phyloP scores from a whole-genome alignment of 2,329 filamentous ascomycete species.

The Tolypocladium ophioglossoides region DNA sequence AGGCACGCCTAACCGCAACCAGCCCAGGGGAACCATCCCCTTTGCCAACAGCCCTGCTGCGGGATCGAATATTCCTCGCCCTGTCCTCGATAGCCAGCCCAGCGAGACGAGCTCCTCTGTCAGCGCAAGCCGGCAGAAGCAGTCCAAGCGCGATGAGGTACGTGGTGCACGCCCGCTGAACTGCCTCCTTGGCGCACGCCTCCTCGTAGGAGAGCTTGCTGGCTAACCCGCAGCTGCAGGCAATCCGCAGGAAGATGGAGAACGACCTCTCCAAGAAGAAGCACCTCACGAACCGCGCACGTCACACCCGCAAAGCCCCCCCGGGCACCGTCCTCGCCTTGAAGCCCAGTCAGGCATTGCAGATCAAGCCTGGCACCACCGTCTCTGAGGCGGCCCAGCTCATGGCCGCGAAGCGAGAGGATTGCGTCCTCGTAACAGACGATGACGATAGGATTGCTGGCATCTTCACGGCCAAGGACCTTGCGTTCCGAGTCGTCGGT shows the following conservation, averaged over 20 bases:
- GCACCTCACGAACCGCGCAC: constrained; percentile 63
- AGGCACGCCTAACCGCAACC: constrained; percentile 55
- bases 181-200: not conserved
- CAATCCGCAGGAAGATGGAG: constrained; percentile 94
- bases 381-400: constrained; percentile 94
- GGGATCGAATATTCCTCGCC: constrained; percentile 60
- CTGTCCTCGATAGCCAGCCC: constrained; percentile 51
- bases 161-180: constrained; percentile 18
- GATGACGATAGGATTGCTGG: constrained; percentile 96
- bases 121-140: constrained; percentile 91
- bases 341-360: constrained; percentile 88
- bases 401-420: constrained; percentile 97
- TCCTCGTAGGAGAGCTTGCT: not conserved
- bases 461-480: constrained; percentile 98
- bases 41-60: constrained; percentile 49
- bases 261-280: constrained; percentile 98
- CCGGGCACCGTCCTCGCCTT: constrained; percentile 92
- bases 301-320: constrained; percentile 84
- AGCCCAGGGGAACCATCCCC: constrained; percentile 47
- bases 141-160: constrained; percentile 98
- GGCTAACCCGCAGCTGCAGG: constrained; percentile 40
- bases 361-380: constrained; percentile 92
- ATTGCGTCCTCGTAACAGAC: constrained; percentile 95
- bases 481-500: constrained; percentile 93
- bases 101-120: constrained; percentile 59